A percentile compares a stretch with the other conserved stretches of the same genome.
Evolutionary conservation across 2,329 filamentous ascomycete species (phyloP).

Genomic region (Esteya vermicola): DNA sequence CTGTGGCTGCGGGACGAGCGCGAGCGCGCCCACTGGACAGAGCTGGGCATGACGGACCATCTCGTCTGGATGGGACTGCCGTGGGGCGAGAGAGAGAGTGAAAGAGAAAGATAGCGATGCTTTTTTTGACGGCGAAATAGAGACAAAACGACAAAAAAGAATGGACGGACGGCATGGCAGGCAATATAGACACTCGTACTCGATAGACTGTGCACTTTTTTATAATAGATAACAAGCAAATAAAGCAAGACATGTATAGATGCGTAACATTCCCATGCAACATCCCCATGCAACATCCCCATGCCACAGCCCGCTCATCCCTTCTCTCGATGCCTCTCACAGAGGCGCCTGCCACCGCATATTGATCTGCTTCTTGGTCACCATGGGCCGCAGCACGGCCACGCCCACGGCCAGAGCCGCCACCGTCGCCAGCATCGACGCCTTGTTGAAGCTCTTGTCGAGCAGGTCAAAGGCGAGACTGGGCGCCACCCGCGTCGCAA

Average conservation of each 20-base stretch:
- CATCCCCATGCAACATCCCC: too few species aligned
- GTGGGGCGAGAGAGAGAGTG: neutral
- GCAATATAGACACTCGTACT: too few species aligned
- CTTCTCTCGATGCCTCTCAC: slow-evolving; percentile 7
- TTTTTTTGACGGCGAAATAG: neutral
- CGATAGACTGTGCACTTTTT: too few species aligned
- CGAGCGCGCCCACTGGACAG: slow-evolving; percentile 15
- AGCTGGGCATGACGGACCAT: slow-evolving; percentile 12
- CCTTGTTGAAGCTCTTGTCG: slow-evolving; percentile 85
- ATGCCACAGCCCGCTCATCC: too few species aligned
- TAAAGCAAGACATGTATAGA: too few species aligned
- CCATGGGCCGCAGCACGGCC: slow-evolving; percentile 67
- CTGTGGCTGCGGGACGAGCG: slow-evolving; percentile 14
- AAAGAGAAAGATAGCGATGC: neutral
- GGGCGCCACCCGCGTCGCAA: slow-evolving; percentile 73
- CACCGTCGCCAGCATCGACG: slow-evolving; percentile 73
- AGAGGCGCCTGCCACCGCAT: slow-evolving; percentile 37
- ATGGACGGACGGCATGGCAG: too few species aligned
- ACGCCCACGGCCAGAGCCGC: slow-evolving; percentile 66
- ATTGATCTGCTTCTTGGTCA: slow-evolving; percentile 55
- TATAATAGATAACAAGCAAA: too few species aligned
- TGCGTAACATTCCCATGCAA: too few species aligned
- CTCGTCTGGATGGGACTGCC: slow-evolving; percentile 12
- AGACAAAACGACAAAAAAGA: neutral
- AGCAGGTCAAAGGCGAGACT: slow-evolving; percentile 85